Base-by-base conservation (phyloP, 345 rosid species). In the Excoecaria cochinchinensis region DNA sequence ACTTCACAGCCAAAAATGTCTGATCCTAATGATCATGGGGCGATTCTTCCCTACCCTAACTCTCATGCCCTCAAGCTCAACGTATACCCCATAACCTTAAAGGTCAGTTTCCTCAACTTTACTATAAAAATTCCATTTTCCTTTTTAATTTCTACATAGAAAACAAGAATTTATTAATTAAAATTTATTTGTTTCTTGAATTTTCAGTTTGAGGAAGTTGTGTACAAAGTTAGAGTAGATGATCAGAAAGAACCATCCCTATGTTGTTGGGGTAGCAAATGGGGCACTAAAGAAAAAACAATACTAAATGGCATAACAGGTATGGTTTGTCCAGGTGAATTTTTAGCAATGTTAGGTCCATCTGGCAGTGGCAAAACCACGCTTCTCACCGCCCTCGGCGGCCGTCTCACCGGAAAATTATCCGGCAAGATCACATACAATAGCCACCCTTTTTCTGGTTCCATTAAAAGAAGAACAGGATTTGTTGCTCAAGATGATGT, bases 311-410 rank as follows among this genome's bases (percentile, higher is more conserved):
- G 96, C 9, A 86, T 95, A 74, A 86, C 96, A 1, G 98, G 98
- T 5, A 83, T 90, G 84, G 93, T 95, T 74, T 83, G 85, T 60
- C 98, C 99, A 4, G 99, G 98, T 56, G 98, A 95, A 86, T 83
- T 95, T 74, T 86, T 95, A 36, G 99, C 99, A 17, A 93, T 95
- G 98, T 82, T 95, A 42, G 99, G 99, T 10, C 99, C 99, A 50
- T 95, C 99, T 0, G 99, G 99, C 6, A 95, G 99, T 77, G 99
- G 99, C 70, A 95, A 95, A 87, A 95, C 99, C 73, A 95, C 98
- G 69, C 99, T 95, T 71, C 92, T 95, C 5, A 93, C 96, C 5
- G 99, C 99, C 52, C 94, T 95, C 0, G 99, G 99, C 0, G 98
- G 99, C 78, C 97, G 99, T 38, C 96, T 93, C 69, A 77, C 79